Evolutionary conservation across 169 alveolate genomes (phyloP).

Genomic region (Plasmodium coatneyi): DNA sequence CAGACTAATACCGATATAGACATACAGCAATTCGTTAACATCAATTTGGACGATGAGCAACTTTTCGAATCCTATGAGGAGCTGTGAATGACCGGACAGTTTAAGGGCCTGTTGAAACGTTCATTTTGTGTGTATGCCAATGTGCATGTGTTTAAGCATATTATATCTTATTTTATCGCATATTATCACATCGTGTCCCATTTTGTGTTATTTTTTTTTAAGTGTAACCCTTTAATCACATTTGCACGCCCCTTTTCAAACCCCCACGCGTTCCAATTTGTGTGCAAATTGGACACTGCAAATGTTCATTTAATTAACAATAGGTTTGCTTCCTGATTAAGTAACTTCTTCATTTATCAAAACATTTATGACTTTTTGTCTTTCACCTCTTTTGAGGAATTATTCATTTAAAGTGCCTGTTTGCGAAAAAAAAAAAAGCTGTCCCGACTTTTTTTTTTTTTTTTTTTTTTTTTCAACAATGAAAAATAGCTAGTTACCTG

Average conservation of each 20-base stretch:
- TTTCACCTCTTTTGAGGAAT: not conserved
- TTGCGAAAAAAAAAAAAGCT: not conserved
- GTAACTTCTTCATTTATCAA: not conserved
- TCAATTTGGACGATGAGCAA: constrained; percentile 69
- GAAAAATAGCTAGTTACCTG: constrained; percentile 15
- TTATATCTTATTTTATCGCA: not conserved
- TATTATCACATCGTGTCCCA: not conserved
- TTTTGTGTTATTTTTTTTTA: constrained; percentile 7
- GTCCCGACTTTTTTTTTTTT: not conserved
- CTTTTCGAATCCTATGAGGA: constrained; percentile 75
- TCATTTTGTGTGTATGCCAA: not conserved
- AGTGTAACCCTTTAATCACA: not conserved
- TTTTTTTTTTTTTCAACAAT: not conserved
- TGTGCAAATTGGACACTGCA: not conserved
- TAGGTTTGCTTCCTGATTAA: not conserved
- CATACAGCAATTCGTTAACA: constrained; percentile 29
- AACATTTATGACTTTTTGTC: not conserved
- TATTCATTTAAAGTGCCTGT: not conserved
- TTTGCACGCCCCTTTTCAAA: not conserved
- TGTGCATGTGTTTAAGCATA: not conserved
- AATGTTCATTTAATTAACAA: not conserved
- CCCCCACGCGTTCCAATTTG: not conserved
- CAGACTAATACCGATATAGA: constrained; percentile 61
- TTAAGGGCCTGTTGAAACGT: not conserved
- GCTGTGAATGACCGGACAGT: constrained; percentile 1